Evolutionary conservation across 2,329 filamentous ascomycete genomes (phyloP).

Genomic region (Lachnellula occidentalis): DNA sequence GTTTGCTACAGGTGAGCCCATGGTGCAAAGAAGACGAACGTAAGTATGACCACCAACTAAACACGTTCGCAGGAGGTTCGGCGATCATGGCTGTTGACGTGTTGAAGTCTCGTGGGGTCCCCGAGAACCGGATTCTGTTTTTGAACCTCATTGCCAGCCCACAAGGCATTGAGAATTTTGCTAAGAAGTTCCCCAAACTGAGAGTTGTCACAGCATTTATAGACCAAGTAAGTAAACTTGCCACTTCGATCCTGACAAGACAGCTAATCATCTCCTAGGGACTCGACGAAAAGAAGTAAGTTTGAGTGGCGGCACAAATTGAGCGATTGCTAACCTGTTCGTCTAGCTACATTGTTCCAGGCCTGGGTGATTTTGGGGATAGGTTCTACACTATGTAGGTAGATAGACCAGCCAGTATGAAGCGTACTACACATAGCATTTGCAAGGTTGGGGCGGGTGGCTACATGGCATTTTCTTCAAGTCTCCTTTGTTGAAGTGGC

Average conservation of each 20-base stretch:
- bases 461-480: neutral
- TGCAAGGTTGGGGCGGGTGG: neutral
- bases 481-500: neutral
- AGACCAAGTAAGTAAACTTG: conserved; percentile 55
- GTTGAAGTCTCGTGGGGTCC: conserved; percentile 81
- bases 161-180: conserved; percentile 84
- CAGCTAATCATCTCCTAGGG: conserved; percentile 44
- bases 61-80: conserved; percentile 64
- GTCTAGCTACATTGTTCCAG: conserved; percentile 85
- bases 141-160: conserved; percentile 97
- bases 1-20: conserved; percentile 80
- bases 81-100: conserved; percentile 97
- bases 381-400: conserved; percentile 89
- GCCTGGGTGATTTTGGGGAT: conserved; percentile 92
- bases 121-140: conserved; percentile 92
- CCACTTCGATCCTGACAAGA: neutral
- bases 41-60: neutral
- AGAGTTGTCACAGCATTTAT: conserved; percentile 94
- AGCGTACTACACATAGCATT: neutral
- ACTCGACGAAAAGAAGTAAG: conserved; percentile 95
- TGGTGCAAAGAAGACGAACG: neutral
- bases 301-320: conserved; percentile 18
- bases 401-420: conserved; percentile 21
- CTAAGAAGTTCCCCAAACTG: conserved; percentile 80
- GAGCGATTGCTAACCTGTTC: conserved; percentile 14